Percentiles rank a stretch among this genome's conserved stretches.
Evolutionary conservation across 179 eudicot species (phyloP).

Genomic region (Camellia oleifera): DNA sequence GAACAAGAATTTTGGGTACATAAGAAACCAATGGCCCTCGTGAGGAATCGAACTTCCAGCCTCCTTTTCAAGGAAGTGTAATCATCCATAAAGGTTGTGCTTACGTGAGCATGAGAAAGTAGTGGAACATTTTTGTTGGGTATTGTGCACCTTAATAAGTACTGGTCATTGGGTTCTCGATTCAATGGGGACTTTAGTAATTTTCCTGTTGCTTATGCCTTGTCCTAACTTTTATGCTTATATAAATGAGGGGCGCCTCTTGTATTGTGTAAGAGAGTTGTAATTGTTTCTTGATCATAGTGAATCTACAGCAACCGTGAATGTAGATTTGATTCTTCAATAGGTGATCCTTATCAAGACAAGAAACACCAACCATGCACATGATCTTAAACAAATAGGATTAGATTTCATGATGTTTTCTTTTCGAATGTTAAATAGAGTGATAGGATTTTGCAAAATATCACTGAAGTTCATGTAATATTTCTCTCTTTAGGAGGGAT

Average conservation of each 20-base stretch:
- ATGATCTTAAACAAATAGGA: constrained; percentile 32
- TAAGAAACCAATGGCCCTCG: neutral
- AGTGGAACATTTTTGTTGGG: neutral
- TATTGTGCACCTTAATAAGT: too few species aligned
- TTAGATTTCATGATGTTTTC: constrained; percentile 44
- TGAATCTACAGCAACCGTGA: too few species aligned
- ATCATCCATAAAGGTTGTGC: neutral
- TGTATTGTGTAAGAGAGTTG: too few species aligned
- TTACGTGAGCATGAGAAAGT: neutral
- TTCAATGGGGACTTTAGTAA: too few species aligned
- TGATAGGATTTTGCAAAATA: constrained; percentile 1
- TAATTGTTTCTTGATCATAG: too few species aligned
- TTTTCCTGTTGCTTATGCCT: too few species aligned
- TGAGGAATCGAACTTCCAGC: neutral
- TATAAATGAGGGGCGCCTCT: too few species aligned
- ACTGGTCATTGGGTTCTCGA: too few species aligned
- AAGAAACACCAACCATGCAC: constrained; percentile 26
- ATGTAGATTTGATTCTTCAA: neutral
- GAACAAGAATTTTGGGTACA: too few species aligned
- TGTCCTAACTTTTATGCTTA: too few species aligned
- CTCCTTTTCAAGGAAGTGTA: neutral
- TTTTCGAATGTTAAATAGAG: constrained; percentile 17
- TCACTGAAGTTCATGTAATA: neutral
- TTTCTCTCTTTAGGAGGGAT: neutral
- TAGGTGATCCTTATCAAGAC: constrained; percentile 19